Percentiles rank a stretch among this genome's conserved stretches.
These are phyloP conservation scores for Hevea brasiliensis DNA, from an alignment of 345 rosid genomes.

Conservation along the genomic window DNA sequence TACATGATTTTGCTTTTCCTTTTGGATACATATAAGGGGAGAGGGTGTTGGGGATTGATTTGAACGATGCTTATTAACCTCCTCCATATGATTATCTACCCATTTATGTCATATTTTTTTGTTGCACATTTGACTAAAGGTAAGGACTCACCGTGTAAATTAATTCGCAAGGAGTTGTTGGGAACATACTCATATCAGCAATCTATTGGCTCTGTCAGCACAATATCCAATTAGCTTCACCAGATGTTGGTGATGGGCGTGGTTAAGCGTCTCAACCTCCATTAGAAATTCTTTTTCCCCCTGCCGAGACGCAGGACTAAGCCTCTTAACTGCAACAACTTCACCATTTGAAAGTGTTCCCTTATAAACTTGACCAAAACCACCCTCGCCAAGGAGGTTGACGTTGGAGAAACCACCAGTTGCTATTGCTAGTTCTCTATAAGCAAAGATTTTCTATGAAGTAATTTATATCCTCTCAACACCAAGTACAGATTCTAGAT, in stretches of 20 bases:
- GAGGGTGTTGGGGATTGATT: too few relatives aligned
- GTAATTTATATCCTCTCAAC: too few relatives aligned
- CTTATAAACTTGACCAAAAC: slow-evolving; percentile 20
- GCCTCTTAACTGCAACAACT: slow-evolving; percentile 23
- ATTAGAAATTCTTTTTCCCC: slow-evolving; percentile 17
- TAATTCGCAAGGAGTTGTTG: slow-evolving; percentile 14
- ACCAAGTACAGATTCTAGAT: not conserved
- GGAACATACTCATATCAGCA: slow-evolving; percentile 24
- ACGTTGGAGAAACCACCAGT: slow-evolving; percentile 12
- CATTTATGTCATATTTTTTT: too few relatives aligned
- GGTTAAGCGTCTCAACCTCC: slow-evolving; percentile 20
- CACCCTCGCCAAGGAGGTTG: slow-evolving; percentile 17
- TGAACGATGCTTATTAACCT: too few relatives aligned
- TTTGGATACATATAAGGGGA: slow-evolving; percentile 7
- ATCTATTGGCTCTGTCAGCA: slow-evolving; percentile 10
- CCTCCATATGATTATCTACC: too few relatives aligned
- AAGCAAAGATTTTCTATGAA: not conserved
- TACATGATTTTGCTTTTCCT: too few relatives aligned
- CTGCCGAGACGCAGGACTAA: slow-evolving; percentile 8
- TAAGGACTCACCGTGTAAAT: slow-evolving; percentile 17
- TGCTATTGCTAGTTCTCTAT: slow-evolving; percentile 13
- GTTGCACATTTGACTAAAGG: not conserved
- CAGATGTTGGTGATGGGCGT: slow-evolving; percentile 17
- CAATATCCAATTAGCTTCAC: slow-evolving; percentile 23
- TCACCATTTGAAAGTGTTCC: slow-evolving; percentile 12